A percentile compares a stretch with the other conserved stretches of the same genome.
These are phyloP conservation scores for Talaromyces rugulosus DNA, from an alignment of 2,329 filamentous ascomycete species.

Conservation along the genomic window DNA sequence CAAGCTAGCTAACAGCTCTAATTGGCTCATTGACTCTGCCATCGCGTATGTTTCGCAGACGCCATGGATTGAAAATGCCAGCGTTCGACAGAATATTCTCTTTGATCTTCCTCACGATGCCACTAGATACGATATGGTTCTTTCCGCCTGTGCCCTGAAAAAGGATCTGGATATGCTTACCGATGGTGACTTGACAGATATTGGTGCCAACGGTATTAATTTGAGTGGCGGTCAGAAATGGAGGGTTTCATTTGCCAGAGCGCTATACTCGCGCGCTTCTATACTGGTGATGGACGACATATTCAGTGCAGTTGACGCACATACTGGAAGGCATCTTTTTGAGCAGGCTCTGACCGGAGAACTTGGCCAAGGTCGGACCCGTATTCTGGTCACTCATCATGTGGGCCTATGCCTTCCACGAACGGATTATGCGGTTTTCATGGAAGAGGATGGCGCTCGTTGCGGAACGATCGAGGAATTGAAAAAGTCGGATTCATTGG, in stretches of 20 bases:
- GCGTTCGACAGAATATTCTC: slow-evolving; percentile 71
- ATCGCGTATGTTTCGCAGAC: slow-evolving; percentile 75
- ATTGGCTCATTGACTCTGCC: slow-evolving; percentile 67
- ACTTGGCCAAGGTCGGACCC: slow-evolving; percentile 64
- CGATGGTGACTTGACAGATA: slow-evolving; percentile 74
- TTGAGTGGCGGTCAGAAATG: slow-evolving; percentile 80
- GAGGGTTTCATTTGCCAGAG: slow-evolving; percentile 73
- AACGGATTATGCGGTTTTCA: slow-evolving; percentile 69
- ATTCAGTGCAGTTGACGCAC: slow-evolving; percentile 75
- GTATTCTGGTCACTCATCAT: slow-evolving; percentile 78
- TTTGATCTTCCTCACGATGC: slow-evolving; percentile 69
- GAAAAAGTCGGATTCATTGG: slow-evolving; percentile 36
- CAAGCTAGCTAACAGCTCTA: slow-evolving; percentile 52
- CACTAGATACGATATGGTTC: slow-evolving; percentile 64
- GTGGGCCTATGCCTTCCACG: slow-evolving; percentile 66
- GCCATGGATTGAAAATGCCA: slow-evolving; percentile 81
- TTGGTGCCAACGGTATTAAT: slow-evolving; percentile 80
- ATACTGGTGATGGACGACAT: slow-evolving; percentile 78
- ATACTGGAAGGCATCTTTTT: slow-evolving; percentile 75
- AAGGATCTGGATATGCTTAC: slow-evolving; percentile 75
- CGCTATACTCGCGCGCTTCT: slow-evolving; percentile 72
- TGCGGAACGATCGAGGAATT: slow-evolving; percentile 61
- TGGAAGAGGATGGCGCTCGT: slow-evolving; percentile 64
- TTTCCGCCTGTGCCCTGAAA: slow-evolving; percentile 67
- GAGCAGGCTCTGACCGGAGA: slow-evolving; percentile 70